These are phyloP conservation scores for Globisporangium barbulae DNA, from an alignment of 352 stramenopile species.

Conservation along the genomic window DNA sequence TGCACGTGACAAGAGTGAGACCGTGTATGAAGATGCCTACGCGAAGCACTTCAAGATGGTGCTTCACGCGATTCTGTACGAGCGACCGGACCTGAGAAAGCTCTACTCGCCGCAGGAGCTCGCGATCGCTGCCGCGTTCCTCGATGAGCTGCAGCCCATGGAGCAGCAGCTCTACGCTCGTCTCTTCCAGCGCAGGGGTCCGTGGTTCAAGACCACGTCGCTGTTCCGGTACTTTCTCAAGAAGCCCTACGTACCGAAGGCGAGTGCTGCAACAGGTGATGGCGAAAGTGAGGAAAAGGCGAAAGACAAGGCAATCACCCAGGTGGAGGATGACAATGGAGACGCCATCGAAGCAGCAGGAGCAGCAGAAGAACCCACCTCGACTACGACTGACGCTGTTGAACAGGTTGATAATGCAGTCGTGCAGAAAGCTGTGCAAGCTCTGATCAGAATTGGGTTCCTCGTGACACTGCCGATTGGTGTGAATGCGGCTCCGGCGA, in stretches of 20 bases:
- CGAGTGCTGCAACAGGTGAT: not conserved
- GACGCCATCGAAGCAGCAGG: not conserved
- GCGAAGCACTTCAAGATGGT: constrained; percentile 60
- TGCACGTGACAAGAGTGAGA: not conserved
- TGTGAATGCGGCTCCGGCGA: not conserved
- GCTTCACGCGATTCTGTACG: constrained; percentile 34
- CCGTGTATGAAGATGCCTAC: constrained; percentile 49
- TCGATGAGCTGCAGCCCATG: constrained; percentile 38
- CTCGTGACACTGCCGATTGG: constrained; percentile 10
- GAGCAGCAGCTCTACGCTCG: constrained; percentile 75
- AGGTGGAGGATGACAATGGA: not conserved
- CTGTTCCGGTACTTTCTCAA: constrained; percentile 54
- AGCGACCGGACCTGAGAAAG: constrained; percentile 42
- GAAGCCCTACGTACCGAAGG: constrained; percentile 4
- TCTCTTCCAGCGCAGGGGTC: constrained; percentile 70
- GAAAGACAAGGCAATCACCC: not conserved
- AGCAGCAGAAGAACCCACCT: not conserved
- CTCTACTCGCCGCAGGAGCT: constrained; percentile 51
- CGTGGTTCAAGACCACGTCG: constrained; percentile 68
- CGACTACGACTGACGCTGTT: not conserved
- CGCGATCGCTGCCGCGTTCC: constrained; percentile 37
- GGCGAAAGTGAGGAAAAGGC: not conserved
- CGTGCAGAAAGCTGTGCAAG: constrained; percentile 12
- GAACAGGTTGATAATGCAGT: constrained; percentile 11
- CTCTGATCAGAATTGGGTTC: constrained; percentile 7